Base-by-base conservation (phyloP, 2,329 filamentous ascomycete species). In the Pezicula radicicola region DNA sequence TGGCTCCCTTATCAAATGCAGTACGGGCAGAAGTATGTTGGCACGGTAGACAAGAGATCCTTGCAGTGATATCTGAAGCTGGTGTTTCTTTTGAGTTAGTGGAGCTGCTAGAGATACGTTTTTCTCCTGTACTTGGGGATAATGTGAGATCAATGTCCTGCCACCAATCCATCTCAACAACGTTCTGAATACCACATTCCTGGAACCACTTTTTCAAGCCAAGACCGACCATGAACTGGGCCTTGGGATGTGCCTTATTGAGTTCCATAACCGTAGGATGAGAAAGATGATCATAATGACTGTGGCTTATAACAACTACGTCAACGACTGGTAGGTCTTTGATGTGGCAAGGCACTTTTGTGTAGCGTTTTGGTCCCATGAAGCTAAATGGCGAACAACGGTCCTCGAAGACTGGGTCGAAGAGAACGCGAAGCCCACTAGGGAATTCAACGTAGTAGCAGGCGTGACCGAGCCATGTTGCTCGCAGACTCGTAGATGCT, bases 141-240 rank as follows among this genome's bases (percentile, higher is more conserved):
- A 96, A 71, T 0, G 74, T 83, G n/a, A 96, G 69, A 45, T 93
- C 85, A 6, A 84, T 79, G 57, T 89, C 86, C 60, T 96, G 86
- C 93, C 93, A 97, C 93, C 93, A 97, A 71, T 97, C 93, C 63
- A 97, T 70, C 72, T 97, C 92, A 0, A 90, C 95, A 41, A 93
- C 86, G 53, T 91, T 89, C 1, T 79, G 58, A 49, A 96, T 81
- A 1, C 89, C 90, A 25, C 76, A 77, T 3, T 76, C 72, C 44
- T 76, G 74, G 68, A 97, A 96, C 92, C 92, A 97, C 45, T 80
- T 74, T 69, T 88, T 89, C 52, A 96, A 83, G 2, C 91, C 91
- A 4, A 96, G 71, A 0, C 91, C 90, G 19, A 91, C 91, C 57
- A 96, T 94, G 72, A 94, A 97, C 58, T 95, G 90, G 39, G 83